Base-by-base conservation (phyloP, 176 grass and related monocot genomes). In the Dendrocalamus sinicus region DNA sequence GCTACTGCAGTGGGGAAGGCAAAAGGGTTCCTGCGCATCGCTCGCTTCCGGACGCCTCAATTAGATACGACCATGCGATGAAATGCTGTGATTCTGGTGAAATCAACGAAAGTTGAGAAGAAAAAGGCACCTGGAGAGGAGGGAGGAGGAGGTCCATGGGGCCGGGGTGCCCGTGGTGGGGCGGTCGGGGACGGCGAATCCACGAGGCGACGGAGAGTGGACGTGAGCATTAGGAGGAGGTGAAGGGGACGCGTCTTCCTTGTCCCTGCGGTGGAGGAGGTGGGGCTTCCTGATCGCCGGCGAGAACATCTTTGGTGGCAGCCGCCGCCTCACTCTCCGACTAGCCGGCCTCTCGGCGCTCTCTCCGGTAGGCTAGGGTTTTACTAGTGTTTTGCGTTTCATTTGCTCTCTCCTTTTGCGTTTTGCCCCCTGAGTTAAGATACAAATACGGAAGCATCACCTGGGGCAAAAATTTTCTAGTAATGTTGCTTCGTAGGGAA, bases 91-190 rank as follows among this genome's bases (percentile, higher is more conserved):
- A 52, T 67, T 81, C 20, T 68, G 19, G 83, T 69, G 24, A 83
- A 30, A 19, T 44, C 69, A 52, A 82, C 47, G 6, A 48, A 51
- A 67, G 2, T 17, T 67, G 67, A 16, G 80, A 52, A 58, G 15
- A 35, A 52, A 58, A 12, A 35, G 62, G 30, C 30, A 98, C 96
- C 96, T 98, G 66, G 96, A 86, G 65, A 90, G 83, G 64, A 98
- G 84, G 84, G 90, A 88, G n/a, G 92, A 92, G 44, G 93, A 80
- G 78, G 59, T 80, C 93, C 96, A 98, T 41, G 96, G 96, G 3
- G 90, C 93, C 3, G 96, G 96, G 28, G 96, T 98, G 76, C 96
- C 93, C 0, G 96, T 98, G 70, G 77, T 20, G 20, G 96, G 93
- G 22, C 96, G 91, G 72, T 58, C 85, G 72, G 80, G 68, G 6